Evolutionary conservation across 306 rosid species (phyloP).

Genomic region (Erythrophleum fordii): DNA sequence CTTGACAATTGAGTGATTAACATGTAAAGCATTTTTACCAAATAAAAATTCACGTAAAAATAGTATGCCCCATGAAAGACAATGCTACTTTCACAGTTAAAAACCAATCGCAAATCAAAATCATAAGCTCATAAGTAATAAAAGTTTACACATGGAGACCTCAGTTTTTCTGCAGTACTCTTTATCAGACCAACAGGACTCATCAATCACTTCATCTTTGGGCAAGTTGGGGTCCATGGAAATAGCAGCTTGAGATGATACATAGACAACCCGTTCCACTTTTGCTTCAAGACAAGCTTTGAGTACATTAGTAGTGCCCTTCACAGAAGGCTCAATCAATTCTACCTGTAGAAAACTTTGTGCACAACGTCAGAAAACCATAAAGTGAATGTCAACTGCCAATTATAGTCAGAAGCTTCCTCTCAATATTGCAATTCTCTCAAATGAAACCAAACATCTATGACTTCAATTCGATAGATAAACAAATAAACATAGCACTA

Average conservation of each 20-base stretch:
- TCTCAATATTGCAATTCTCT: background rate
- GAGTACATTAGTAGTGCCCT: conserved; percentile 63
- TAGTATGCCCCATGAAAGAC: background rate
- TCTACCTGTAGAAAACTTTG: conserved; percentile 50
- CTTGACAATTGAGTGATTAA: background rate
- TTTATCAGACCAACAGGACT: conserved; percentile 58
- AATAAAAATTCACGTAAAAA: background rate
- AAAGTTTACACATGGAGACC: conserved; percentile 32
- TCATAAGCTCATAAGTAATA: conserved; percentile 1
- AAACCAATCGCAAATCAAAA: background rate
- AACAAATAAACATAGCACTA: background rate
- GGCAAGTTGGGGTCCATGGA: conserved; percentile 21
- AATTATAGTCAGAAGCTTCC: background rate
- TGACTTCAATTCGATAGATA: background rate
- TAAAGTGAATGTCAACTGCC: background rate
- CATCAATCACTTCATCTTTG: conserved; percentile 44
- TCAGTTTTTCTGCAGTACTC: conserved; percentile 43
- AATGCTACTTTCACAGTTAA: background rate
- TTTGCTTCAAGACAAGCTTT: conserved; percentile 50
- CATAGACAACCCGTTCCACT: conserved; percentile 47
- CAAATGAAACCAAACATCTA: background rate
- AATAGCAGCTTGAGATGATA: conserved; percentile 45
- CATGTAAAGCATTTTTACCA: background rate
- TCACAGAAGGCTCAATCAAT: conserved; percentile 70
- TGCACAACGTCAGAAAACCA: background rate